Evolutionary conservation across 1,139 yeast species (phyloP).

Genomic region (Lodderomyces jiufengensis): DNA sequence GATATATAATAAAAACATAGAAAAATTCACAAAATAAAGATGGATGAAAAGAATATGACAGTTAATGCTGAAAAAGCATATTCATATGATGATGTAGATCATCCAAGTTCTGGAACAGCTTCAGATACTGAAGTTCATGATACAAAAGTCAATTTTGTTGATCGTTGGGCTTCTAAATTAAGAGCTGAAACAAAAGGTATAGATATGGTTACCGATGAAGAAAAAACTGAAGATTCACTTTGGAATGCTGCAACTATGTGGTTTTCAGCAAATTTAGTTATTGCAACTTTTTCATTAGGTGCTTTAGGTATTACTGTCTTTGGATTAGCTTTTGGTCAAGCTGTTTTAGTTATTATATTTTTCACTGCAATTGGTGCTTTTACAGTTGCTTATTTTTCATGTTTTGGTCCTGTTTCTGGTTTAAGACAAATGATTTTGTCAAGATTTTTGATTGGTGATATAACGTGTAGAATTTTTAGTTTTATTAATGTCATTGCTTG

Average conservation of each 20-base stretch:
- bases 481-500: constrained; percentile 78
- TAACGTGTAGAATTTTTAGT: constrained; percentile 73
- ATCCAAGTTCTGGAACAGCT: constrained; percentile 6
- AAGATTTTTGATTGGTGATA: constrained; percentile 72
- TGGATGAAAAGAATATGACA: constrained; percentile 6
- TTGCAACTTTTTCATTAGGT: constrained; percentile 81
- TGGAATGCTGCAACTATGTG: constrained; percentile 84
- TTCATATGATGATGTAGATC: constrained; percentile 9
- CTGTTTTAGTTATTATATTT: constrained; percentile 60
- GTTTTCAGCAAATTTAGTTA: constrained; percentile 87
- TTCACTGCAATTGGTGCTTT: constrained; percentile 69
- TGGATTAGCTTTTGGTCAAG: constrained; percentile 61
- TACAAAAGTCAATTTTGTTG: constrained; percentile 15
- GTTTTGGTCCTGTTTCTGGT: constrained; percentile 82
- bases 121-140: constrained; percentile 10
- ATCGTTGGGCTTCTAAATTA: constrained; percentile 31
- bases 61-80: constrained; percentile 7
- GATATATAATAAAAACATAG: neutral
- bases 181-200: constrained; percentile 68
- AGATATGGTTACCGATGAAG: constrained; percentile 65
- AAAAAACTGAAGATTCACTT: constrained; percentile 57
- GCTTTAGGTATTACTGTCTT: constrained; percentile 66
- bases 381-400: constrained; percentile 80
- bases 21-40: constrained; percentile 2
- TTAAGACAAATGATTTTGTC: constrained; percentile 85